Evolutionary conservation across 768 basidiomycete species (phyloP).

Genomic region (Tephrocybe sp.): DNA sequence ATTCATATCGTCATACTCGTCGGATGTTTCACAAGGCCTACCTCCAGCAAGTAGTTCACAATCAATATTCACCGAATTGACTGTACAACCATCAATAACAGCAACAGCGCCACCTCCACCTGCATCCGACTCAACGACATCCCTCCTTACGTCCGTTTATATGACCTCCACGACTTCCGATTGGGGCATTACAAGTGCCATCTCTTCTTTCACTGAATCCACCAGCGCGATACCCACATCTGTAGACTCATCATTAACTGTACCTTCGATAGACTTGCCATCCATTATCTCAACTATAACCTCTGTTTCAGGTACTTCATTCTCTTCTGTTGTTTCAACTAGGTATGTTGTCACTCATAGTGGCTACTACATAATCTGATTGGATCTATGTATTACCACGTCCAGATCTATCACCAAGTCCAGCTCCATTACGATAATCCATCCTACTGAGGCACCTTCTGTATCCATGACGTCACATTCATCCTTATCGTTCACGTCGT

Average conservation of each 20-base stretch:
- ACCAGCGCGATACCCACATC: slow-evolving; percentile 8
- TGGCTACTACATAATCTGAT: not conserved
- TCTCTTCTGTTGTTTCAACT: not conserved
- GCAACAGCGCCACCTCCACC: not conserved
- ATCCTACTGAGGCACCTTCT: not conserved
- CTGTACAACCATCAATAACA: not conserved
- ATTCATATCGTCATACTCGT: not conserved
- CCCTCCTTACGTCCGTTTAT: not conserved
- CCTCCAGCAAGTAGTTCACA: not conserved
- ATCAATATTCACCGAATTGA: not conserved
- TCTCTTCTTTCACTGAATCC: not conserved
- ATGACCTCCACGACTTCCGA: not conserved
- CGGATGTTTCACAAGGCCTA: not conserved
- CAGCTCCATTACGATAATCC: not conserved
- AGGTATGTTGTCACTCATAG: slow-evolving; percentile 4
- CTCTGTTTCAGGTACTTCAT: not conserved
- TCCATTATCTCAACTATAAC: not conserved
- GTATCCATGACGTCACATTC: not conserved
- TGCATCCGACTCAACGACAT: not conserved
- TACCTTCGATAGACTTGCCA: not conserved
- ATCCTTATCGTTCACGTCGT: not conserved
- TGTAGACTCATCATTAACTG: slow-evolving; percentile 7
- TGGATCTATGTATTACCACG: too few species aligned
- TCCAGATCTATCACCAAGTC: too few species aligned
- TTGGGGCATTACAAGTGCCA: not conserved